Percentiles rank a stretch among this genome's conserved stretches.
phyloP scores from a whole-genome alignment of 208 protist genomes.

The Trypanosoma avium region DNA sequence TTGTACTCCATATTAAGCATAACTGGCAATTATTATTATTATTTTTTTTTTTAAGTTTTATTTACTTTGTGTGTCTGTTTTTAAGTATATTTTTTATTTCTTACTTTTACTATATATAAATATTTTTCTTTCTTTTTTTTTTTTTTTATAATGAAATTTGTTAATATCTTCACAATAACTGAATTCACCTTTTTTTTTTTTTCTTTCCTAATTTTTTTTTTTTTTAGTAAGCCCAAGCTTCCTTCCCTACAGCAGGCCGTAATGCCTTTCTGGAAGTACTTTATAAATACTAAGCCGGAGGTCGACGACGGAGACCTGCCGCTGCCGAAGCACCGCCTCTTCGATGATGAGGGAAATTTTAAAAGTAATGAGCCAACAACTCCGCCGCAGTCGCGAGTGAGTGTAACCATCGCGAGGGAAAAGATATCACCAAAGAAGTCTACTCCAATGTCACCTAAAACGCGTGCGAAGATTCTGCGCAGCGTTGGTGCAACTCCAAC shows the following conservation, averaged over 20 bases:
- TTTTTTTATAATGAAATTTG: background rate
- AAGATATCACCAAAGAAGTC: slow-evolving; percentile 26
- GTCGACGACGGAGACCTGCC: slow-evolving; percentile 87
- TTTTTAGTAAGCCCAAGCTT: background rate
- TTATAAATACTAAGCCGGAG: slow-evolving; percentile 59
- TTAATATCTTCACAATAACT: background rate
- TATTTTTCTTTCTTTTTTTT: background rate
- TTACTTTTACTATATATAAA: background rate
- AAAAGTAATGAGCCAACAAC: slow-evolving; percentile 27
- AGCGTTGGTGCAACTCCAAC: slow-evolving; percentile 20
- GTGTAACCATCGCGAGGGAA: background rate
- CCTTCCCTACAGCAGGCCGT: background rate
- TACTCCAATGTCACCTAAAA: slow-evolving; percentile 31
- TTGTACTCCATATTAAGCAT: no score
- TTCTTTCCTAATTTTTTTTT: background rate
- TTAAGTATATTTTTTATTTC: no score
- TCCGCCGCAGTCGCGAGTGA: background rate
- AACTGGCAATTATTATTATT: no score
- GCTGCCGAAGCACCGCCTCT: slow-evolving; percentile 79
- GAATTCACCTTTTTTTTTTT: background rate
- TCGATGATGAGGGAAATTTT: slow-evolving; percentile 71
- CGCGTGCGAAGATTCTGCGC: slow-evolving; percentile 8
- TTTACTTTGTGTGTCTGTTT: no score
- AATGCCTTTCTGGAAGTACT: slow-evolving; percentile 82
- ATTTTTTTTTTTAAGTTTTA: no score